phyloP scores from a whole-genome alignment of 805 yeast genomes.

The Wickerhamiella qilinensis region DNA sequence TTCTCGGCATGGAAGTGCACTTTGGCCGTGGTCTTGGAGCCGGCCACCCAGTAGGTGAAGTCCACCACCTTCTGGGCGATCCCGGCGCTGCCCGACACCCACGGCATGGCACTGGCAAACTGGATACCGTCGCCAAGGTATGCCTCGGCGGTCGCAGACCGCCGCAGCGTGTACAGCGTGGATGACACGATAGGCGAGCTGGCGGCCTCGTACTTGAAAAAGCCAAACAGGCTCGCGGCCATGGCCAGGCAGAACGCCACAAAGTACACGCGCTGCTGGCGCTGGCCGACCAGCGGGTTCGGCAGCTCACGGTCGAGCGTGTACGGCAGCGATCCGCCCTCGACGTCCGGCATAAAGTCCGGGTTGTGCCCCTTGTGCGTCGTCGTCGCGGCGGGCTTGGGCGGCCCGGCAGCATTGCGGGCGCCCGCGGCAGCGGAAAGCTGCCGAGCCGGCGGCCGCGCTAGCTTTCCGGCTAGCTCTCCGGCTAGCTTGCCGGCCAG shows the following conservation, averaged over 20 bases:
- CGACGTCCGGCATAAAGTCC: not conserved
- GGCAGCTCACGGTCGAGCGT: conserved; percentile 47
- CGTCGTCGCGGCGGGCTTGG: not conserved
- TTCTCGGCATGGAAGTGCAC: conserved; percentile 57
- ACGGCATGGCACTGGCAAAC: conserved; percentile 63
- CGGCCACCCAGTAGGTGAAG: conserved; percentile 53
- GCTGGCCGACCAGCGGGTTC: conserved; percentile 28
- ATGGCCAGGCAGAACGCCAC: conserved; percentile 36
- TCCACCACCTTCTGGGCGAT: conserved; percentile 72
- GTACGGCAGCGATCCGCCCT: not conserved
- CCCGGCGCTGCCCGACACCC: conserved; percentile 76
- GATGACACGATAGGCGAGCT: conserved; percentile 80
- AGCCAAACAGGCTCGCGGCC: conserved; percentile 40
- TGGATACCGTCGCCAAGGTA: conserved; percentile 61
- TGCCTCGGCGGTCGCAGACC: conserved; percentile 48
- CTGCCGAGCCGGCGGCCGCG: no score
- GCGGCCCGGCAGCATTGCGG: not conserved
- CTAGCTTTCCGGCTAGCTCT: no score
- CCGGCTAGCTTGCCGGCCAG: no score
- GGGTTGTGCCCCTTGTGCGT: not conserved
- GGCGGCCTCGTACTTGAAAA: conserved; percentile 86
- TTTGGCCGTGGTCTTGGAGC: conserved; percentile 38
- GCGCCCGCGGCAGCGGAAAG: no score
- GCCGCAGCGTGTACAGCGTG: conserved; percentile 67
- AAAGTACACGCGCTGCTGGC: conserved; percentile 38